Percentiles rank a stretch among this genome's conserved stretches.
Conservation (phyloP, 177 flowering plant genomes). For the Vitis hybrid region DNA sequence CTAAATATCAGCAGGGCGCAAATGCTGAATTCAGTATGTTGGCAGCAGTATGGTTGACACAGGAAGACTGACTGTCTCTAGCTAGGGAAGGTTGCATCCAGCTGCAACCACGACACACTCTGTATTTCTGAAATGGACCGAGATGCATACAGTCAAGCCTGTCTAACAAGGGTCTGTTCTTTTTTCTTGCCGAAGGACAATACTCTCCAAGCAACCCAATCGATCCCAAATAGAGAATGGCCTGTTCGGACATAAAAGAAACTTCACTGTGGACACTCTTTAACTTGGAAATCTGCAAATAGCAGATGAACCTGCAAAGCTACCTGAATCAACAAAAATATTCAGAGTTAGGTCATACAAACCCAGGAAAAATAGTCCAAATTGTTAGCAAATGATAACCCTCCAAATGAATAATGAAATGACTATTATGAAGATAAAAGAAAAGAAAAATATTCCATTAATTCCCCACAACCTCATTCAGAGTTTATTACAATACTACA, state of each 20-base stretch:
- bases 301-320: slow-evolving; percentile 6
- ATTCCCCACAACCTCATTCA: too few relatives aligned
- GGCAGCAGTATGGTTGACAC: background rate
- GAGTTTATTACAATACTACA: too few relatives aligned
- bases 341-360: background rate
- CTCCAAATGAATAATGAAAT: too few relatives aligned
- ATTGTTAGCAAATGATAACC: background rate
- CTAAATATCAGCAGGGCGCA: slow-evolving; percentile 8
- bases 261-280: slow-evolving; percentile 15
- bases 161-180: slow-evolving; percentile 8
- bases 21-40: background rate
- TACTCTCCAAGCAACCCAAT: slow-evolving; percentile 29
- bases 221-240: slow-evolving; percentile 10
- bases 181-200: slow-evolving; percentile 27
- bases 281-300: slow-evolving; percentile 13
- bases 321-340: background rate
- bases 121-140: slow-evolving; percentile 4
- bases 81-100: slow-evolving; percentile 16
- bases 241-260: slow-evolving; percentile 30
- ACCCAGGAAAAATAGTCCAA: background rate
- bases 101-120: slow-evolving; percentile 11
- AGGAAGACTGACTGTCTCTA: slow-evolving; percentile 5
- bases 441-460: too few relatives aligned
- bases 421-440: too few relatives aligned
- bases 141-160: slow-evolving; percentile 18